These are phyloP conservation scores for Solanum rostratum DNA, from an alignment of 257 asterid species.

Conservation along the genomic window DNA sequence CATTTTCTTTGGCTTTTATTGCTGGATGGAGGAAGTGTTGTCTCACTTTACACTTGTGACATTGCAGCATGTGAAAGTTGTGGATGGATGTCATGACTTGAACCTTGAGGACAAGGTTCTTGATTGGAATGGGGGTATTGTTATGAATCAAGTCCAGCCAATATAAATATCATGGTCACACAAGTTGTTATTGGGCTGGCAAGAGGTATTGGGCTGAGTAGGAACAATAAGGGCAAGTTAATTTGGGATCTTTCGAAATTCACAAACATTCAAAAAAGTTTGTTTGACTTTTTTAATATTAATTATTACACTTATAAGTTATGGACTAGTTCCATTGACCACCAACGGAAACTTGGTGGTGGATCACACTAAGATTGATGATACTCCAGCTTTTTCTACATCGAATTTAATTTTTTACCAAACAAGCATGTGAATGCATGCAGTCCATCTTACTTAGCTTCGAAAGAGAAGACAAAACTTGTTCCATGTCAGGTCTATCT, in stretches of 20 bases:
- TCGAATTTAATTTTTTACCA: neutral
- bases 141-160: neutral
- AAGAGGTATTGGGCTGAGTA: too few relatives aligned
- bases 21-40: neutral
- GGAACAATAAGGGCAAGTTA: too few relatives aligned
- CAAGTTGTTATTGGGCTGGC: too few relatives aligned
- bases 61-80: neutral
- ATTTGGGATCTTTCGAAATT: too few relatives aligned
- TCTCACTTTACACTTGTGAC: neutral
- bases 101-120: neutral
- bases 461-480: slow-evolving; percentile 35
- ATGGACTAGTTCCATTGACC: neutral
- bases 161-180: too few relatives aligned
- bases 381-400: neutral
- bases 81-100: neutral
- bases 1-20: neutral
- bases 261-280: too few relatives aligned
- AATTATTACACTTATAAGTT: neutral
- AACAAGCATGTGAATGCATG: neutral
- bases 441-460: slow-evolving; percentile 34
- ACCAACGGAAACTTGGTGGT: neutral
- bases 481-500: slow-evolving; percentile 60
- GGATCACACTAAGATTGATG: neutral
- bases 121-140: too few relatives aligned
- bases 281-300: too few relatives aligned